phyloP scores from a whole-genome alignment of 192 early-diverging fungal species.

The Coemansia sp. region DNA sequence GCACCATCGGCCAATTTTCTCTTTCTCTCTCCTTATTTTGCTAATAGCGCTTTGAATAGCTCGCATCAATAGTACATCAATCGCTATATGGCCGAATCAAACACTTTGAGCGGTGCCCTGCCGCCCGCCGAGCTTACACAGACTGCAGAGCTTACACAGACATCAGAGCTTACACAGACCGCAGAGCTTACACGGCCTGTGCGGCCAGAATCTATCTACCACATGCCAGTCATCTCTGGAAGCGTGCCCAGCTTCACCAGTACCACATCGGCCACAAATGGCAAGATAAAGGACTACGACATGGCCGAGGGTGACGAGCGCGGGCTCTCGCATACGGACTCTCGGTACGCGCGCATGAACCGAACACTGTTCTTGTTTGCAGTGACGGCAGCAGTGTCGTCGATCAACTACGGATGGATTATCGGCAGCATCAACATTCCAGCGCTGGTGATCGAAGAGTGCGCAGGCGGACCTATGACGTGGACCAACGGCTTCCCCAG shows the following conservation, averaged over 20 bases:
- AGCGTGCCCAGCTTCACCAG: conserved; percentile 23
- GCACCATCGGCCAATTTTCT: neutral
- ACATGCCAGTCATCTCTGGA: neutral
- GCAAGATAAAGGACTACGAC: conserved; percentile 6
- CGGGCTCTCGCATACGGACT: conserved; percentile 32
- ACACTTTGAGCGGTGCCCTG: neutral
- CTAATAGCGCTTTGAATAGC: neutral
- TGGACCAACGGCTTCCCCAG: conserved; percentile 56
- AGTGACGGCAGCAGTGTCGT: conserved; percentile 43
- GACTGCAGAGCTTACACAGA: neutral
- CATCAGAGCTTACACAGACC: too few species aligned
- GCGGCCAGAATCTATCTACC: neutral
- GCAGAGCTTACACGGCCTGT: neutral
- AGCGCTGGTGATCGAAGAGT: conserved; percentile 52
- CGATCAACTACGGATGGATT: conserved; percentile 56
- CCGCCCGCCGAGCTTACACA: neutral
- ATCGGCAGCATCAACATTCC: conserved; percentile 59
- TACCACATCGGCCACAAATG: conserved; percentile 21
- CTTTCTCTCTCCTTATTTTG: neutral
- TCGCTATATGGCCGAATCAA: neutral
- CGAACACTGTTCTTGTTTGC: conserved; percentile 36
- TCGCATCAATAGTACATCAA: neutral
- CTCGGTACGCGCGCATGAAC: conserved; percentile 36
- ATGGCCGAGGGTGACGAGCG: conserved; percentile 22
- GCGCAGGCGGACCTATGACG: conserved; percentile 43